Evolutionary conservation across 441 rosid species (phyloP), one percentile per base, ranked within the genome.

Genomic region (Pelargonium myrrhifolium): DNA sequence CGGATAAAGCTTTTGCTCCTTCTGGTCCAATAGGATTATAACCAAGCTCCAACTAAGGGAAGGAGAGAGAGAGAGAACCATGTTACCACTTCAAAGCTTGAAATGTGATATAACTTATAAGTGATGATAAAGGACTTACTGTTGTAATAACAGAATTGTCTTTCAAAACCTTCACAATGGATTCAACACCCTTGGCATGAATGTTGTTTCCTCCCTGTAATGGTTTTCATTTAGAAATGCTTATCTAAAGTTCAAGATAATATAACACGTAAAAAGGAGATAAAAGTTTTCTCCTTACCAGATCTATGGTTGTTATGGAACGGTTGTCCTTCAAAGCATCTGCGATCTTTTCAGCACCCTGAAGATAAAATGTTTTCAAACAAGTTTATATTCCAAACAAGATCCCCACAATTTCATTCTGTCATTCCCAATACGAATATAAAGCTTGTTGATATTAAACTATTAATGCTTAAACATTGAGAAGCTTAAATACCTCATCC

Each of bases 151-250:
- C 58, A 37, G 80, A 47, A 79, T 90, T 89, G 72, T 90, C 96
- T 82, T 89, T 90, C 68, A 90, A 78, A 22, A 87, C 89, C 68
- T 79, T 83, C 73, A 96, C 96, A 71, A 93, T 82, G 56, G 82
- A 90, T 75, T 79, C 75, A 47, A 88, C 83, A 63, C 96, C 98
- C 75, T 82, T 80, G 8, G 91, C 85, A 61, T 73, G 94, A 70
- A 93, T 87, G 80, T 93, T 93, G 81, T 93, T 93, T 70, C 98
- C 98, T 62, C 98, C 98, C 98, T 93, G 80, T 12, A 69, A 59
- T 42, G 64, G 59, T 61, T 71, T 21, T 71, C 64, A 21, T 31
- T 20, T 55, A 7, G 40, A 62, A 18, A 60, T 20, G 64, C 6
- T 40, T 11, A 12, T 40, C 58, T 40, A 47, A 47, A 37, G 42